Evolutionary conservation across 192 early-diverging fungal genomes (phyloP).

Genomic region (Rhizophagus prolifer): DNA sequence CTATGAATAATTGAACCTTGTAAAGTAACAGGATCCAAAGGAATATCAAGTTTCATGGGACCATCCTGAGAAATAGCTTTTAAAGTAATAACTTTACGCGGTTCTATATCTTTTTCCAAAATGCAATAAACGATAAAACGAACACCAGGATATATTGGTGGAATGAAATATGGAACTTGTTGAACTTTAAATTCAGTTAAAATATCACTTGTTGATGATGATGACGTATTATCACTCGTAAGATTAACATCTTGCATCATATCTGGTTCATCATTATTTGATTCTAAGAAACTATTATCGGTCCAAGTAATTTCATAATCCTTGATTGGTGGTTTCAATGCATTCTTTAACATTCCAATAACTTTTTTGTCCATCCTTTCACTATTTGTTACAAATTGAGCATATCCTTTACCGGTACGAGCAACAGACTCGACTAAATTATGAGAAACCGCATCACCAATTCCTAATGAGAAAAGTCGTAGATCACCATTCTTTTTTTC

Average conservation of each 20-base stretch:
- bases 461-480: slow-evolving; percentile 51
- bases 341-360: slow-evolving; percentile 53
- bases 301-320: slow-evolving; percentile 46
- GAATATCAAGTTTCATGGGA: slow-evolving; percentile 8
- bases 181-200: not conserved
- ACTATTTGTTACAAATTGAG: slow-evolving; percentile 44
- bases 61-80: slow-evolving; percentile 14
- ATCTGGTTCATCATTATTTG: not conserved
- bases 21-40: slow-evolving; percentile 16
- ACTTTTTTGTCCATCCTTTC: slow-evolving; percentile 57
- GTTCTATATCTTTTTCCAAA: not conserved
- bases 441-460: slow-evolving; percentile 50
- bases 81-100: slow-evolving; percentile 2
- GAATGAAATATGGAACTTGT: slow-evolving; percentile 18
- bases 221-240: not conserved
- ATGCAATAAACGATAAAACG: slow-evolving; percentile 19
- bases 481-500: slow-evolving; percentile 14
- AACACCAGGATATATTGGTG: slow-evolving; percentile 11
- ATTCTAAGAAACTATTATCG: not conserved
- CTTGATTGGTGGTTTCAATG: slow-evolving; percentile 39
- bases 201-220: not conserved
- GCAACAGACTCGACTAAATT: slow-evolving; percentile 52
- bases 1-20: slow-evolving; percentile 21
- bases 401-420: slow-evolving; percentile 47
- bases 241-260: not conserved